Percentiles rank a stretch among this genome's conserved stretches.
These are phyloP conservation scores for Suillus spraguei DNA, from an alignment of 768 basidiomycete species.

Conservation along the genomic window DNA sequence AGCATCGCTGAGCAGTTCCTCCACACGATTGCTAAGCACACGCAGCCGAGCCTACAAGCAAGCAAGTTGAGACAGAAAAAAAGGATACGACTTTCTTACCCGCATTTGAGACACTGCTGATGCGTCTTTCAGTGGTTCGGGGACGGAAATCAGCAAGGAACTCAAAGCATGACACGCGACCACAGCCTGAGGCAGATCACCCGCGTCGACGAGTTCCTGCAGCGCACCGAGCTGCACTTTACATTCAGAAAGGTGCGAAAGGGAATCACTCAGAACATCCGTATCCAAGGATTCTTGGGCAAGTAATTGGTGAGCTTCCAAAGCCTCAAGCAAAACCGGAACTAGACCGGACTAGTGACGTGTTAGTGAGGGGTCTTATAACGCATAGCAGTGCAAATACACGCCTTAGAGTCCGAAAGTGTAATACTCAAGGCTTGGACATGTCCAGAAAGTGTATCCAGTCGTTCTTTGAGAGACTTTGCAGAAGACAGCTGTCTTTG, in stretches of 20 bases:
- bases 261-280: conserved; percentile 46
- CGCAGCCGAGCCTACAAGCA: conserved; percentile 53
- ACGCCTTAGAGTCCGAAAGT: conserved; percentile 65
- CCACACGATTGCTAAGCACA: conserved; percentile 55
- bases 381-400: conserved; percentile 14
- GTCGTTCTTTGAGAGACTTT: conserved; percentile 62
- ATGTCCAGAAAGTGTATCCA: conserved; percentile 50
- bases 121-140: conserved; percentile 52
- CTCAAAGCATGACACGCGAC: conserved; percentile 45
- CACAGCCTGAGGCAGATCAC: conserved; percentile 67
- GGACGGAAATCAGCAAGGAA: conserved; percentile 46
- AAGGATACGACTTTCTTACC: conserved; percentile 40
- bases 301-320: conserved; percentile 62
- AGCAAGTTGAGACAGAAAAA: conserved; percentile 8
- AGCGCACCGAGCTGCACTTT: conserved; percentile 48
- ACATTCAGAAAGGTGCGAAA: conserved; percentile 59
- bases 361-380: conserved; percentile 17
- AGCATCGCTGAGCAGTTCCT: conserved; percentile 74
- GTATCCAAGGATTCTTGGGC: conserved; percentile 66
- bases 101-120: conserved; percentile 57
- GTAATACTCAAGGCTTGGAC: conserved; percentile 52
- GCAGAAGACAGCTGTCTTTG: conserved; percentile 64
- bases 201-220: conserved; percentile 49
- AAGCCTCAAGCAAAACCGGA: conserved; percentile 53
- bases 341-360: conserved; percentile 62